Base-by-base conservation (phyloP, 2,329 filamentous ascomycete genomes). In the Xylariaceae sp. region DNA sequence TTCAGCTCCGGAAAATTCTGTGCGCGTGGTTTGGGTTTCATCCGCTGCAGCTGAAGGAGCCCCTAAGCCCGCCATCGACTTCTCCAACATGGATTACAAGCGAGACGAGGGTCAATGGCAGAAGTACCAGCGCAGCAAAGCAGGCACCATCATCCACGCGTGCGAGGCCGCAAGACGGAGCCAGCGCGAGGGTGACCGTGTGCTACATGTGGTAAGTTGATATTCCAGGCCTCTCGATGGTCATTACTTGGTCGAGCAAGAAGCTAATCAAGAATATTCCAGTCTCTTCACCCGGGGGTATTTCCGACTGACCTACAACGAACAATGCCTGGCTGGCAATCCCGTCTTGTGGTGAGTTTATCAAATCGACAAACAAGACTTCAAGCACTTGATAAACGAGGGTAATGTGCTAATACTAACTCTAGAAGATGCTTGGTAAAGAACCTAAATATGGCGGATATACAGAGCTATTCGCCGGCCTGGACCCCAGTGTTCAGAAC, bases 401-500 rank as follows among this genome's bases (percentile, higher is more conserved):
- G 49, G 48, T 7, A 28, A 12, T 24, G 14, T 44, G 4, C 11
- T 62, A 12, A 50, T 54, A 17, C 62, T 44, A 46, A 23, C 1
- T 61, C 23, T 37, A 55, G 5, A 23, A 49, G 16, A n/a, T 59
- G 2, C 1, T 65, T 1, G 44, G 41, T 1, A 65, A 67, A 45
- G 59, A 64, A 4, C 31, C 64, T 2, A 55, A 69, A 36, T 61
- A 67, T 34, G 76, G 76, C 6, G 74, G 72, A 0, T 78, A 77
- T 61, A 77, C 76, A 0, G 69, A 76, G 58, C 60, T 79, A 0
- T 79, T 69, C 43, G 74, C 74, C 11, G 76, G 74, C 0, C 65
- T 77, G 16, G 72, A 73, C 0, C 66, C 71, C 0, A 71, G 75
- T 0, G 62, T 77, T 1, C 29, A 73, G 17, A 65, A 63, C 4